Conservation (phyloP, 2,329 filamentous ascomycete genomes). For the Beauveria bassiana region DNA sequence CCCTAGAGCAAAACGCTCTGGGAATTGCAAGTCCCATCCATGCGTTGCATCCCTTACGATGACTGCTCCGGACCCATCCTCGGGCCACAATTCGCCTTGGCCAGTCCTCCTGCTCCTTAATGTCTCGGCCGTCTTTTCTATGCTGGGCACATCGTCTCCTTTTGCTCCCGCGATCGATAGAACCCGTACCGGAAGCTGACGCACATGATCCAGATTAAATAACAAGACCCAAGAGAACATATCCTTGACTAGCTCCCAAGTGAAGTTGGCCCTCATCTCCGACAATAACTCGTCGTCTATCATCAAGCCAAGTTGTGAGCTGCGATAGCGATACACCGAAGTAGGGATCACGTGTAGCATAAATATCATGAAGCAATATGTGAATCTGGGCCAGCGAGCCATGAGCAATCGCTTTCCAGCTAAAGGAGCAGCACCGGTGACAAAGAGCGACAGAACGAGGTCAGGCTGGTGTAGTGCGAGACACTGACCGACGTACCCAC, state of each 20-base stretch:
- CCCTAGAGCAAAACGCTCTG: slow-evolving; percentile 28
- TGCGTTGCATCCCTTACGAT: slow-evolving; percentile 29
- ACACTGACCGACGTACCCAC: slow-evolving; percentile 28
- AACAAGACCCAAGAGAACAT: background rate
- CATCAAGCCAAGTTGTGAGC: background rate
- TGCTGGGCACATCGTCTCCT: slow-evolving; percentile 25
- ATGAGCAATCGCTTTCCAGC: slow-evolving; percentile 17
- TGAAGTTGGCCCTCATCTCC: background rate
- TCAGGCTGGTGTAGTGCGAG: slow-evolving; percentile 26
- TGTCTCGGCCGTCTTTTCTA: slow-evolving; percentile 24
- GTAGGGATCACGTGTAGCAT: slow-evolving; percentile 4
- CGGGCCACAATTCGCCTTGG: background rate
- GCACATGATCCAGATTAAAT: background rate
- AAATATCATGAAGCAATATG: slow-evolving; percentile 19
- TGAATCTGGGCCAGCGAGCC: slow-evolving; percentile 21
- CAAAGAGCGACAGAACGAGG: slow-evolving; percentile 26
- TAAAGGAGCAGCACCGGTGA: slow-evolving; percentile 26
- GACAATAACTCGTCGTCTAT: background rate
- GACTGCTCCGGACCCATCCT: background rate
- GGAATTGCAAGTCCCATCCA: slow-evolving; percentile 34
- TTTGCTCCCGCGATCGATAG: slow-evolving; percentile 22
- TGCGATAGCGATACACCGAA: background rate
- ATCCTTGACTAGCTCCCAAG: background rate
- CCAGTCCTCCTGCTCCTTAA: background rate
- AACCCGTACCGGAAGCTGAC: background rate